A percentile compares a stretch with the other conserved stretches of the same genome.
Evolutionary conservation across 768 basidiomycete genomes (phyloP).

Genomic region (Phaeotremella skinneri): DNA sequence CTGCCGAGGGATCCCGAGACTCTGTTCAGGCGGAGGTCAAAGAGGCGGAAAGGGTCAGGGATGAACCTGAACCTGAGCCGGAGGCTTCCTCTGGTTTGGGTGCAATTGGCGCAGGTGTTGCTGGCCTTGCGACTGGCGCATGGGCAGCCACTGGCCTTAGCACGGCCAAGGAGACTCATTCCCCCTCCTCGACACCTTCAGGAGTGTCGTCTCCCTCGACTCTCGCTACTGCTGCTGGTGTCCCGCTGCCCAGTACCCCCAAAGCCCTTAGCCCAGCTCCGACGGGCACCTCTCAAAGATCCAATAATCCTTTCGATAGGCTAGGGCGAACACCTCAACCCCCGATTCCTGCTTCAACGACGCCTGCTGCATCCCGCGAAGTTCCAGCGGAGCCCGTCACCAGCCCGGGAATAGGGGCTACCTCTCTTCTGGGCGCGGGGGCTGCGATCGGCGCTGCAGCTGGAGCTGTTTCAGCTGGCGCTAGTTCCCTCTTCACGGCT

Average conservation of each 20-base stretch:
- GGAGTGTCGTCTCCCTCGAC: conserved; percentile 36
- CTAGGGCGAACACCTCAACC: conserved; percentile 52
- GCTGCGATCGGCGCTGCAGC: conserved; percentile 34
- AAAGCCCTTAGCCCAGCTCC: conserved; percentile 59
- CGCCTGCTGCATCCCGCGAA: conserved; percentile 1
- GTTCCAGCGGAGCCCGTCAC: not conserved
- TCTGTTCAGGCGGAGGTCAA: conserved; percentile 70
- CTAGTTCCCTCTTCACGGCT: conserved; percentile 30
- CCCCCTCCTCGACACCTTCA: conserved; percentile 33
- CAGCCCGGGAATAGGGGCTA: conserved; percentile 26
- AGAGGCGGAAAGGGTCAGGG: conserved; percentile 55
- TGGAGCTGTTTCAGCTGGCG: conserved; percentile 32
- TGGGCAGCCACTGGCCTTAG: conserved; percentile 10
- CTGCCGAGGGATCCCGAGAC: conserved; percentile 73
- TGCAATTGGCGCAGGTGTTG: not conserved
- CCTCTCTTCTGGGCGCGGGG: conserved; percentile 34
- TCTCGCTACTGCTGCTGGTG: conserved; percentile 60
- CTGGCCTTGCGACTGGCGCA: not conserved
- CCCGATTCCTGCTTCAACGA: not conserved
- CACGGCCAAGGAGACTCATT: conserved; percentile 23
- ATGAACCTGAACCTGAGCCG: conserved; percentile 57
- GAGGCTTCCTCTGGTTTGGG: not conserved
- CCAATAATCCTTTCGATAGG: conserved; percentile 88
- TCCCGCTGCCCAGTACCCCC: conserved; percentile 71
- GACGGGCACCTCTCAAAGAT: conserved; percentile 60